Conservation (phyloP, 768 basidiomycete genomes). For the Pleurotus salmoneostramineus region DNA sequence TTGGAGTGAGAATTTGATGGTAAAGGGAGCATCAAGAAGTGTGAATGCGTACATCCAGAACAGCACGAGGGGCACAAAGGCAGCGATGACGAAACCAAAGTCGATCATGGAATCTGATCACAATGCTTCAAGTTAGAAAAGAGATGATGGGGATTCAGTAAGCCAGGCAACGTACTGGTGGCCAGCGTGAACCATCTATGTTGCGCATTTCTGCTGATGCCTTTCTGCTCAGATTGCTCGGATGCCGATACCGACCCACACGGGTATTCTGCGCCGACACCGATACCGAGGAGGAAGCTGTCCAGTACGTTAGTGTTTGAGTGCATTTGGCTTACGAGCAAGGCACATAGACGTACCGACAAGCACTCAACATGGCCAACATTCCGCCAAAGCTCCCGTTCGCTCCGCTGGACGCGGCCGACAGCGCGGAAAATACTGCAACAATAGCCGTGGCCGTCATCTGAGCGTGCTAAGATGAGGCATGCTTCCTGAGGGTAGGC, state of each 20-base stretch:
- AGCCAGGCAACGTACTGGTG: slow-evolving; percentile 57
- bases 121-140: background rate
- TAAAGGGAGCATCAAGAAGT: background rate
- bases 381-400: slow-evolving; percentile 66
- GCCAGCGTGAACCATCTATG: slow-evolving; percentile 86
- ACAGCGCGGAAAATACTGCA: slow-evolving; percentile 77
- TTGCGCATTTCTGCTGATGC: slow-evolving; percentile 74
- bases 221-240: slow-evolving; percentile 84
- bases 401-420: slow-evolving; percentile 80
- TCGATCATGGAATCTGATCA: slow-evolving; percentile 78
- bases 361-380: slow-evolving; percentile 74
- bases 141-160: background rate
- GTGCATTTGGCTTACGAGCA: background rate
- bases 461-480: slow-evolving; percentile 33
- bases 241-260: slow-evolving; percentile 87
- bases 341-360: slow-evolving; percentile 45
- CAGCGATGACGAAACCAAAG: slow-evolving; percentile 71
- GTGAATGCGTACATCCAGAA: slow-evolving; percentile 73
- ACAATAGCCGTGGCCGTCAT: slow-evolving; percentile 84
- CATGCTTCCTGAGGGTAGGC: background rate
- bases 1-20: background rate
- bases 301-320: background rate
- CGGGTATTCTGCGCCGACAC: slow-evolving; percentile 87
- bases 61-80: slow-evolving; percentile 81
- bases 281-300: slow-evolving; percentile 86